These are phyloP conservation scores for Basidiobolus heterosporus DNA, from an alignment of 371 early-diverging fungal genomes.

Conservation along the genomic window DNA sequence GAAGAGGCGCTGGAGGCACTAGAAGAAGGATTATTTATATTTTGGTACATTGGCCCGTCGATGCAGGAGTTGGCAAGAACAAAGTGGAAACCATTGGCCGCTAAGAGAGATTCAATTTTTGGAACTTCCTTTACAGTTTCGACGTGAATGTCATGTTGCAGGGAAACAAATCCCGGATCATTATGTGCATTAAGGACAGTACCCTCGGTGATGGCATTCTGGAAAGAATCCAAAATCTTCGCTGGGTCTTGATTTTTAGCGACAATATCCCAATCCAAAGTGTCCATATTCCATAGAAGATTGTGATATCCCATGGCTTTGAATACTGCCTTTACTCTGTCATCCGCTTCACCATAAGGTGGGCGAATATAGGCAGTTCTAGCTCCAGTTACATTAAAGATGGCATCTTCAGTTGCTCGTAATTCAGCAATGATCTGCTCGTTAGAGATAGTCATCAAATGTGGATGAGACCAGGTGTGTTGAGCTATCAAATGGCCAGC, in stretches of 20 bases:
- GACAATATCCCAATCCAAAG: not conserved
- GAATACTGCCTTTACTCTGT: constrained; percentile 1
- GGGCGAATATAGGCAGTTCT: constrained; percentile 24
- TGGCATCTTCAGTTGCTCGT: constrained; percentile 13
- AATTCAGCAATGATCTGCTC: constrained; percentile 13
- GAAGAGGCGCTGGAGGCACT: too few species aligned
- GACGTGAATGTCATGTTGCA: not conserved
- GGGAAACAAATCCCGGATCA: not conserved
- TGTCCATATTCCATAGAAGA: constrained; percentile 3
- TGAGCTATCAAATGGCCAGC: constrained; percentile 31
- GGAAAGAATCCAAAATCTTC: constrained; percentile 1
- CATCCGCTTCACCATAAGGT: constrained; percentile 10
- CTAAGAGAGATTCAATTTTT: too few species aligned
- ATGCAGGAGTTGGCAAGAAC: too few species aligned
- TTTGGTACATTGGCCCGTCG: too few species aligned
- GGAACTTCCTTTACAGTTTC: not conserved
- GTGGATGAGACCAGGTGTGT: constrained; percentile 29
- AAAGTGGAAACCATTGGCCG: too few species aligned
- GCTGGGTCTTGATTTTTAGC: not conserved
- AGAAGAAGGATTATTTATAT: too few species aligned
- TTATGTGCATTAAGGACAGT: not conserved
- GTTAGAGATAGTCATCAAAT: constrained; percentile 8
- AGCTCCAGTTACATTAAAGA: constrained; percentile 14
- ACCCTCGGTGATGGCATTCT: not conserved
- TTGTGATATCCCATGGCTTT: not conserved